Conservation (phyloP, 495 filamentous ascomycete species). For the Pyrenula aspistea region DNA sequence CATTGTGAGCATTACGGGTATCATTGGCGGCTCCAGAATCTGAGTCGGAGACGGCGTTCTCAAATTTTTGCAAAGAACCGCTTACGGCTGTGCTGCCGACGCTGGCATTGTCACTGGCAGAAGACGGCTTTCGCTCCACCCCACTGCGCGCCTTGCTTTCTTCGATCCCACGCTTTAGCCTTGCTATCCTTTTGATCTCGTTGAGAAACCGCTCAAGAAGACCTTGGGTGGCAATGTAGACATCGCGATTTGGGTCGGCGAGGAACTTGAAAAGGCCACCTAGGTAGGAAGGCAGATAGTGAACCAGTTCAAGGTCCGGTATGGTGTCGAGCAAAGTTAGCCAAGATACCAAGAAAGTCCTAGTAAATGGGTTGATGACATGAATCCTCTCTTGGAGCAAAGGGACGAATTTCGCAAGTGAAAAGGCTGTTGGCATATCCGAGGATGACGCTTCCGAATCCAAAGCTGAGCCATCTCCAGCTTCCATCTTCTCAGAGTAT, state of each 20-base stretch:
- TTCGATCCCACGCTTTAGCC: constrained; percentile 81
- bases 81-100: constrained; percentile 36
- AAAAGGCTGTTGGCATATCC: constrained; percentile 78
- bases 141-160: constrained; percentile 67
- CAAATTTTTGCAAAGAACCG: constrained; percentile 25
- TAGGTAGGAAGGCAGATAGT: constrained; percentile 83
- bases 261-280: constrained; percentile 86
- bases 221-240: constrained; percentile 80
- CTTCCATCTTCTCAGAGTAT: constrained; percentile 33
- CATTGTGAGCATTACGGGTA: constrained; percentile 54
- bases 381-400: constrained; percentile 85
- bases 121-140: constrained; percentile 51
- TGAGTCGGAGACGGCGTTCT: constrained; percentile 39
- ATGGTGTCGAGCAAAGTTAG: constrained; percentile 92
- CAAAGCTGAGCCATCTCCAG: constrained; percentile 30
- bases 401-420: constrained; percentile 81
- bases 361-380: constrained; percentile 86
- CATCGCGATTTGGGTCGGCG: constrained; percentile 81
- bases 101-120: constrained; percentile 52
- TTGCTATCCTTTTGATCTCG: constrained; percentile 90
- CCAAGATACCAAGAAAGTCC: constrained; percentile 93
- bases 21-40: constrained; percentile 45
- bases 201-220: constrained; percentile 85
- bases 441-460: constrained; percentile 34
- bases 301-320: constrained; percentile 89